Base-by-base conservation (phyloP, 2,329 filamentous ascomycete genomes). In the Penicillium concentricum region DNA sequence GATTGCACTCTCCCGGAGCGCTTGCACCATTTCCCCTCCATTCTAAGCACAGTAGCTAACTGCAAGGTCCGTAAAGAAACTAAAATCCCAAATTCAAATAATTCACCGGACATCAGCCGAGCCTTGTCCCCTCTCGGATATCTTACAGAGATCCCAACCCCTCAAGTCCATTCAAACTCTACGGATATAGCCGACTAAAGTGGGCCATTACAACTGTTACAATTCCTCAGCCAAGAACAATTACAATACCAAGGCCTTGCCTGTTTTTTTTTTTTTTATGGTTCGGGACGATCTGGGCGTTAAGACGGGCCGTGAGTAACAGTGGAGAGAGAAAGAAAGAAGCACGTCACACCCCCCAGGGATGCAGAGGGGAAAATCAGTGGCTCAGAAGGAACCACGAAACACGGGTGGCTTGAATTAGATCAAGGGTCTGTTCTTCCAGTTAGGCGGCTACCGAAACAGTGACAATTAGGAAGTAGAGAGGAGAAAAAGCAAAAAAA, bases 341-440 rank as follows among this genome's bases (percentile, higher is more conserved):
- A 54, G 49, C 42, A 56, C 58, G 54, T 61, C 59, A 58, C 54
- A 52, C 44, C 47, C 44, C 47, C 52, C 30, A 60, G 59, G 59
- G 59, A 61, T 61, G 51, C 28, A 49, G 56, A 58, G 51, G 51
- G 44, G 54, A 39, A 30, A 63, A 63, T 61, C 56, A 65, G 58
- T 66, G 64, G 64, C 43, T 54, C 51, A 63, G 59, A 66, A 35
- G 12, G 51, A 56, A 66, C 64, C 64, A 66, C 64, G 64, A 62
- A 62, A 62, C 59, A 64, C 61, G 61, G 61, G 62, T 65, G 63
- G 64, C 63, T 64, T 61, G 46, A 64, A 54, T 60, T 45, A 60
- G 60, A 66, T 66, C 62, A 58, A 67, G 64, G 64, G 63, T 63
- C 63, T 66, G 63, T 67, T 67, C 64, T 57, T 58, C 54, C 46